phyloP scores from a whole-genome alignment of 208 protist genomes.

The Trypanosoma scelopori region DNA sequence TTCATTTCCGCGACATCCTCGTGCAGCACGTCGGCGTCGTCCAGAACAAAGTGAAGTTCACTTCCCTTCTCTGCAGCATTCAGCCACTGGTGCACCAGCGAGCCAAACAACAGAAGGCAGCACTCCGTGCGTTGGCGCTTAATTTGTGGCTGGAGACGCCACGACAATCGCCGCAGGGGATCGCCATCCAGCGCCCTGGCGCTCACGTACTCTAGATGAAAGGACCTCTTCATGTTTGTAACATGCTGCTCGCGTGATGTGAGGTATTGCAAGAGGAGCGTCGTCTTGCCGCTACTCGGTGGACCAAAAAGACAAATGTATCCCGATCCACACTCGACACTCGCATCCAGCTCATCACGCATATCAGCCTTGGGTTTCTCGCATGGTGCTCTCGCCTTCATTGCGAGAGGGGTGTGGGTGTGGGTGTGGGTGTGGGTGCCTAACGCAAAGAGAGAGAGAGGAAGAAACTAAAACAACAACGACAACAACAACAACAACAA shows the following conservation, averaged over 20 bases:
- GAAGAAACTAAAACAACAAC: background rate
- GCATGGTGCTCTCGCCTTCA: background rate
- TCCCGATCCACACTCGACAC: constrained; percentile 71
- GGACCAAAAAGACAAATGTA: constrained; percentile 75
- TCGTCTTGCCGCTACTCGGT: constrained; percentile 80
- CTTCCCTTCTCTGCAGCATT: constrained; percentile 40
- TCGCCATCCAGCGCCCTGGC: constrained; percentile 24
- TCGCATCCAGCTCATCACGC: constrained; percentile 72
- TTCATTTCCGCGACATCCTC: constrained; percentile 42
- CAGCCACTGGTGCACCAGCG: constrained; percentile 51
- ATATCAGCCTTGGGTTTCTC: constrained; percentile 23
- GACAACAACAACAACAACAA: background rate
- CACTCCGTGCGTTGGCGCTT: constrained; percentile 44
- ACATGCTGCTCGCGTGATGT: constrained; percentile 50
- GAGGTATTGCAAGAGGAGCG: constrained; percentile 47
- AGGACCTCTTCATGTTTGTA: constrained; percentile 6
- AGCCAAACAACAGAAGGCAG: constrained; percentile 54
- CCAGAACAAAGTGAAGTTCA: constrained; percentile 81
- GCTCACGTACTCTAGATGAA: constrained; percentile 48
- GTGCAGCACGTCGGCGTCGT: constrained; percentile 73
- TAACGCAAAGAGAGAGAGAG: too few species aligned
- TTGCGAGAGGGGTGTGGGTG: background rate
- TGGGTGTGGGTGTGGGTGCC: too few species aligned
- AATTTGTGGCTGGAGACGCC: constrained; percentile 20
- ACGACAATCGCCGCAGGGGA: constrained; percentile 20